Conservation (phyloP, 2,329 filamentous ascomycete species). For the Teratosphaeria pseudoeucalypti region DNA sequence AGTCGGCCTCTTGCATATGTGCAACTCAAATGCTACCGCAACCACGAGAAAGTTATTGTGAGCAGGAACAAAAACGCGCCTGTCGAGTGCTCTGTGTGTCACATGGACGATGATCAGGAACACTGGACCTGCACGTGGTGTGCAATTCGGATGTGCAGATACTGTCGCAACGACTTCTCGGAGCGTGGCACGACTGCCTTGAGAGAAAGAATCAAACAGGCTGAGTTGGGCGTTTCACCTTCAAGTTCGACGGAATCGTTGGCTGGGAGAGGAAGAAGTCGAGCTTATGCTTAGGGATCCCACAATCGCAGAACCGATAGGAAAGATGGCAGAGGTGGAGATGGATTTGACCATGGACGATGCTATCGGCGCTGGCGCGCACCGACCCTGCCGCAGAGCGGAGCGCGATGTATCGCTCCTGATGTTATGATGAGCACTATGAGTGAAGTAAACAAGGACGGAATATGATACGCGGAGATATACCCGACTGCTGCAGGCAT, state of each 20-base stretch:
- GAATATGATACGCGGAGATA: not conserved
- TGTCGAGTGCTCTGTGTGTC: conserved; percentile 26
- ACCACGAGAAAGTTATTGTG: conserved; percentile 17
- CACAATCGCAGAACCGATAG: not conserved
- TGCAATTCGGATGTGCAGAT: conserved; percentile 21
- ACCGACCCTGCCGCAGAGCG: not conserved
- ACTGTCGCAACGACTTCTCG: conserved; percentile 11
- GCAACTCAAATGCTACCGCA: conserved; percentile 22
- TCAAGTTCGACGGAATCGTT: not conserved
- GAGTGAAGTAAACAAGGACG: not conserved
- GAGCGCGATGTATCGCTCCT: not conserved
- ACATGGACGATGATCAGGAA: conserved; percentile 21
- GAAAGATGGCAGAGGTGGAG: not conserved
- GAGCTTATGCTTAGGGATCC: not conserved
- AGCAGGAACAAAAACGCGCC: conserved; percentile 22
- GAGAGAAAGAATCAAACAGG: not conserved
- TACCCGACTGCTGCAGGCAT: not conserved
- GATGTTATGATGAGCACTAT: not conserved
- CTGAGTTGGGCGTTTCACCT: not conserved
- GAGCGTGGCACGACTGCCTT: not conserved
- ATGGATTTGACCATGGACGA: not conserved
- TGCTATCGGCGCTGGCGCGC: not conserved
- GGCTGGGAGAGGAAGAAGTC: not conserved
- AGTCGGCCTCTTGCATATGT: conserved; percentile 17
- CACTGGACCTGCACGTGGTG: conserved; percentile 25